Conservation (phyloP, 495 filamentous ascomycete species). For the Penicillium odoratum region DNA sequence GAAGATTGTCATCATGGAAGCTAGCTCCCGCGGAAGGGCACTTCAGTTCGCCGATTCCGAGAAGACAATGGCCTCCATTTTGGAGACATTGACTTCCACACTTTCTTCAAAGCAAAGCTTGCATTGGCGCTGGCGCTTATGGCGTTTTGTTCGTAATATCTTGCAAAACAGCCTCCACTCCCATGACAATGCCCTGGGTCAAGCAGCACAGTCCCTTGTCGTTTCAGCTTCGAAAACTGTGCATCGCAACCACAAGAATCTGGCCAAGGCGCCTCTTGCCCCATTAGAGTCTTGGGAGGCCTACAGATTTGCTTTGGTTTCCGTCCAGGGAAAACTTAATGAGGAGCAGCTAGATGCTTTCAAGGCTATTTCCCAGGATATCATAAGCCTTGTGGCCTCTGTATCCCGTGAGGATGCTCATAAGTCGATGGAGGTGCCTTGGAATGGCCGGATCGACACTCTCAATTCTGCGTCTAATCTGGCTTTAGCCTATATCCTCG, state of each 20-base stretch:
- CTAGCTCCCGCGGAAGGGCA: constrained; percentile 33
- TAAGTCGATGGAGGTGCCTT: constrained; percentile 34
- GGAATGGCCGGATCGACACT: constrained; percentile 41
- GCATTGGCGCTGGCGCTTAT: constrained; percentile 51
- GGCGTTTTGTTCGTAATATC: constrained; percentile 41
- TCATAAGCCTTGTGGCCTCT: constrained; percentile 31
- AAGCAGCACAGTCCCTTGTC: constrained; percentile 21
- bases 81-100: constrained; percentile 32
- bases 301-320: constrained; percentile 37
- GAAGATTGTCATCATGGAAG: constrained; percentile 40
- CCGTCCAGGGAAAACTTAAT: constrained; percentile 23
- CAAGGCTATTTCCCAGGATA: constrained; percentile 25
- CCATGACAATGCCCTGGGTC: constrained; percentile 18
- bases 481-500: constrained; percentile 38
- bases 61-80: constrained; percentile 23
- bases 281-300: constrained; percentile 43
- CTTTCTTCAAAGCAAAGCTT: constrained; percentile 37
- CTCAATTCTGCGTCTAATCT: constrained; percentile 33
- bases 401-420: constrained; percentile 30
- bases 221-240: constrained; percentile 33
- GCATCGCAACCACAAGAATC: constrained; percentile 33
- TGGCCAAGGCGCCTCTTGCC: constrained; percentile 25
- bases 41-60: constrained; percentile 27
- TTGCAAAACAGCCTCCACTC: constrained; percentile 32
- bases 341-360: constrained; percentile 27